phyloP scores from a whole-genome alignment of 805 yeast species.

The Saccharomycopsis javanensis region DNA sequence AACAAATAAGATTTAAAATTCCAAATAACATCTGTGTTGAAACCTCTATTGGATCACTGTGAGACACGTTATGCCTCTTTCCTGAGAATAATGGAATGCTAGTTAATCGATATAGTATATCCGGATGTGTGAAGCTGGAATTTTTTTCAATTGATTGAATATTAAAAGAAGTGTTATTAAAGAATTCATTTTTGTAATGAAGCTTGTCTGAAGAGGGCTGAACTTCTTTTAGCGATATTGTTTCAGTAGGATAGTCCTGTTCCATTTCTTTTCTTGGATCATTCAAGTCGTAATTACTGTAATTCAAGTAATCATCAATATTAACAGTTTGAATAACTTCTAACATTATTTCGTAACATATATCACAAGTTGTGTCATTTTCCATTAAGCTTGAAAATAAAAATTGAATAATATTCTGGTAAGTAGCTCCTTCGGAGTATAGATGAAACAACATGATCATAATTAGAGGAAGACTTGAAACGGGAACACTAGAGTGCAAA shows the following conservation, averaged over 20 bases:
- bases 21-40: conserved; percentile 9
- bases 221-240: background rate
- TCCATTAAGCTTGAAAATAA: background rate
- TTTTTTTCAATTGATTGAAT: background rate
- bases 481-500: background rate
- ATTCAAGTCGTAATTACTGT: background rate
- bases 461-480: background rate
- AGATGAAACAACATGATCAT: background rate
- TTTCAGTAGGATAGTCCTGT: background rate
- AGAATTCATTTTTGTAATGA: background rate
- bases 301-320: background rate
- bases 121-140: background rate
- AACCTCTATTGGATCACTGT: conserved; percentile 5
- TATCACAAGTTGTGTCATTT: background rate
- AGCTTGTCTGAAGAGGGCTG: background rate
- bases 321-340: background rate
- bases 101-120: background rate
- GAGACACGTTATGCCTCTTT: background rate
- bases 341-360: background rate
- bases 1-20: conserved; percentile 1
- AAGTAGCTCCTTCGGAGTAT: background rate
- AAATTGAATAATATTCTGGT: background rate
- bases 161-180: background rate
- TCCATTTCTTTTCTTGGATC: background rate
- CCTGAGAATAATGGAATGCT: background rate